These are phyloP conservation scores for Jatropha podagrica DNA, from an alignment of 441 rosid species.

Conservation along the genomic window DNA sequence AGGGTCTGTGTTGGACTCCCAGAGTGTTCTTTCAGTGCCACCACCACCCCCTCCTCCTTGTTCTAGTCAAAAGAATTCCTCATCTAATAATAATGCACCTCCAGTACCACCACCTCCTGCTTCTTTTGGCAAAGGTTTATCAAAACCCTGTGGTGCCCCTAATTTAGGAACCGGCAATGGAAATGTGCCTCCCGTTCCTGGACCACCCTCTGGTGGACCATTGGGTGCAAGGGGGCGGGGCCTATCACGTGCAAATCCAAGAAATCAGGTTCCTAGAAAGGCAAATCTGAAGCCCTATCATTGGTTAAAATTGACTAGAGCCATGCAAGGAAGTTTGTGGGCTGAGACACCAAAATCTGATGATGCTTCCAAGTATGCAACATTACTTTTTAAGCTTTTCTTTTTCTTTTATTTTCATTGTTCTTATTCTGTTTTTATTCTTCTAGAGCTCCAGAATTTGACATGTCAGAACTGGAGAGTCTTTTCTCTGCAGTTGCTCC, in stretches of 20 bases:
- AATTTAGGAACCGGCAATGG: constrained; percentile 39
- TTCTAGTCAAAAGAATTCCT: constrained; percentile 18
- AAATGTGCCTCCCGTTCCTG: constrained; percentile 68
- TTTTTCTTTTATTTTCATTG: neutral
- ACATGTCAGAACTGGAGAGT: constrained; percentile 85
- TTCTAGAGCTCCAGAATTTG: constrained; percentile 83
- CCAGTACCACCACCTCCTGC: constrained; percentile 72
- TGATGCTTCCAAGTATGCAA: constrained; percentile 68
- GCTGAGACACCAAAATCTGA: constrained; percentile 85
- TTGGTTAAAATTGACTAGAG: constrained; percentile 95
- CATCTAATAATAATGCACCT: constrained; percentile 30
- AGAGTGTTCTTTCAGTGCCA: constrained; percentile 27
- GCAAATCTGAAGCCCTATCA: constrained; percentile 88
- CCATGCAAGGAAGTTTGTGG: constrained; percentile 94
- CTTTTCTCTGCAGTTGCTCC: constrained; percentile 81
- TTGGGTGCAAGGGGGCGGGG: constrained; percentile 59
- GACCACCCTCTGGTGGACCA: constrained; percentile 50
- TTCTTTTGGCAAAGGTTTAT: constrained; percentile 40
- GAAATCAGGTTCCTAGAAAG: constrained; percentile 52
- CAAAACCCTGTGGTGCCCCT: constrained; percentile 29
- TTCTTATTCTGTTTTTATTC: constrained; percentile 19
- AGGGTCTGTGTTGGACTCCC: constrained; percentile 25
- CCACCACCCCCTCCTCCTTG: constrained; percentile 37
- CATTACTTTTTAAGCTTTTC: constrained; percentile 10
- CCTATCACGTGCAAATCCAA: constrained; percentile 46